Evolutionary conservation across 176 grass and related monocot genomes (phyloP).

Genomic region (Oryza glaberrima): DNA sequence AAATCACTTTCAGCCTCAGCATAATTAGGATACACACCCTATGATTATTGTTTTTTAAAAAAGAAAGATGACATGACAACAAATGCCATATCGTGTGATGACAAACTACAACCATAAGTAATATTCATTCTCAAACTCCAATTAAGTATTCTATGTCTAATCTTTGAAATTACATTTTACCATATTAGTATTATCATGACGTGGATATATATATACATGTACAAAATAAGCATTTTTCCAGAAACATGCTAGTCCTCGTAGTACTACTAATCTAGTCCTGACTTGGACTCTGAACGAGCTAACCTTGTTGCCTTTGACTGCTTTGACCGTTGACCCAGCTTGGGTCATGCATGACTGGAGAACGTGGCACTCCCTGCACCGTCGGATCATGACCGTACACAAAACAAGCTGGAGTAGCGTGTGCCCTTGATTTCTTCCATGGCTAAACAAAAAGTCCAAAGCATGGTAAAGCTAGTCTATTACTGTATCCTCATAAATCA

Average conservation of each 20-base stretch:
- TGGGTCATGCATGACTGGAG: background rate
- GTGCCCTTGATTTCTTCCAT: background rate
- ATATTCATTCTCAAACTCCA: no score
- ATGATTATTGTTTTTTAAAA: no score
- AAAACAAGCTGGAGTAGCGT: background rate
- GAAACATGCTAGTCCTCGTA: background rate
- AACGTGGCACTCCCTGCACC: background rate
- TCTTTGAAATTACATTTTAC: background rate
- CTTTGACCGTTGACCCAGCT: slow-evolving; percentile 19
- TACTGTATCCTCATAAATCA: background rate
- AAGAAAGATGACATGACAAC: no score
- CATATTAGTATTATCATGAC: no score
- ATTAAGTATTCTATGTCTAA: background rate
- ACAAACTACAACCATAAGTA: no score
- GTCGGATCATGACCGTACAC: background rate
- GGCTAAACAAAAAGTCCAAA: background rate
- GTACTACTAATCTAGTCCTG: background rate
- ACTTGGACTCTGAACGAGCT: background rate
- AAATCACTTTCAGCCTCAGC: no score
- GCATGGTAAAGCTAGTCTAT: background rate
- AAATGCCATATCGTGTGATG: no score
- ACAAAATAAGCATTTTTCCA: background rate
- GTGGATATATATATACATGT: no score
- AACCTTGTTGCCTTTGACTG: background rate
- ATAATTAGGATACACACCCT: no score